These are phyloP conservation scores for Astrothelium macrocarpum DNA, from an alignment of 495 filamentous ascomycete genomes.

Conservation along the genomic window DNA sequence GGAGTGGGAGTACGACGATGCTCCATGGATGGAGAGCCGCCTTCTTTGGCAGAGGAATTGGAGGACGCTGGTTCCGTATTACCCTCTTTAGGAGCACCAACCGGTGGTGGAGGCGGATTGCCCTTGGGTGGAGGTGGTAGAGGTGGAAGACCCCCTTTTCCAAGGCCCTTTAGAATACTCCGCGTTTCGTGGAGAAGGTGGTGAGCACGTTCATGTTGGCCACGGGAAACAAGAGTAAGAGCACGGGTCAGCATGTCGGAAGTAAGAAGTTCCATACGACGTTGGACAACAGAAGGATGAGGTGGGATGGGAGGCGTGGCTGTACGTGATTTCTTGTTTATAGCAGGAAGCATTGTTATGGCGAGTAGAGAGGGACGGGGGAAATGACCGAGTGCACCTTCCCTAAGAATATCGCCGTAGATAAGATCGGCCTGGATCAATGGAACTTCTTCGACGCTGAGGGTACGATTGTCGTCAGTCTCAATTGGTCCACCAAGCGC, in stretches of 20 bases:
- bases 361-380: slow-evolving; percentile 87
- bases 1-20: slow-evolving; percentile 39
- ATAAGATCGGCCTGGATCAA: slow-evolving; percentile 90
- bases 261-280: slow-evolving; percentile 94
- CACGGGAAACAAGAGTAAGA: slow-evolving; percentile 79
- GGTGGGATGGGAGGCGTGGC: slow-evolving; percentile 82
- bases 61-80: slow-evolving; percentile 2
- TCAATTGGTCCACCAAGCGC: slow-evolving; percentile 88
- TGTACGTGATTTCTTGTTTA: slow-evolving; percentile 50
- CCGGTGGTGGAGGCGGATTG: slow-evolving; percentile 27
- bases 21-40: slow-evolving; percentile 21
- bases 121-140: slow-evolving; percentile 48
- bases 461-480: slow-evolving; percentile 69
- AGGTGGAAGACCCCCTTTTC: slow-evolving; percentile 91
- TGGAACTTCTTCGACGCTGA: slow-evolving; percentile 90
- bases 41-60: slow-evolving; percentile 9
- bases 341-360: slow-evolving; percentile 92
- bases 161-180: slow-evolving; percentile 89
- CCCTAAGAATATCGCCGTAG: slow-evolving; percentile 89
- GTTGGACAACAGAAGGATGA: slow-evolving; percentile 89
- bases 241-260: slow-evolving; percentile 97
- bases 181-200: slow-evolving; percentile 87
- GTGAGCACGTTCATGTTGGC: slow-evolving; percentile 86
- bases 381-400: slow-evolving; percentile 78
- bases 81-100: slow-evolving; percentile 26